Conservation (phyloP, 805 yeast species). For the Metschnikowia proteae region DNA sequence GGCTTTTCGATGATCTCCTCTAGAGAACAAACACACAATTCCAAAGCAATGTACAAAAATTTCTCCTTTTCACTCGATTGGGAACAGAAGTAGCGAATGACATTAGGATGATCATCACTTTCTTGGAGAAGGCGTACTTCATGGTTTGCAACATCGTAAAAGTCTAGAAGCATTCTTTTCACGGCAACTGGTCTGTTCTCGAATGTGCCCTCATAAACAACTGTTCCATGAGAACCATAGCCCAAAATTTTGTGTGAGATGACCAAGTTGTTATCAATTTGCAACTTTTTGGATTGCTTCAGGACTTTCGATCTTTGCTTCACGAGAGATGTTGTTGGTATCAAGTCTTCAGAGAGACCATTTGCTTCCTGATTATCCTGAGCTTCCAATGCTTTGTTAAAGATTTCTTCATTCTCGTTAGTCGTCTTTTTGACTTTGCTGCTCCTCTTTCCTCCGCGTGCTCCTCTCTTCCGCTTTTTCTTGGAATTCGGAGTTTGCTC, state of each 20-base stretch:
- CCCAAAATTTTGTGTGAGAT: constrained; percentile 80
- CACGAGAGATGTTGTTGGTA: constrained; percentile 26
- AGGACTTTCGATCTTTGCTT: constrained; percentile 18
- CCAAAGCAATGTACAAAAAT: constrained; percentile 89
- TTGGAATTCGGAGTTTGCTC: constrained; percentile 22
- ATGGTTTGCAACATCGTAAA: constrained; percentile 89
- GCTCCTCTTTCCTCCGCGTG: constrained; percentile 73
- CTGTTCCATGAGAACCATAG: constrained; percentile 95
- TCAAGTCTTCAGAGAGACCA: constrained; percentile 11
- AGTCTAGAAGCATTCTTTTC: constrained; percentile 87
- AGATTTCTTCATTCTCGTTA: constrained; percentile 32
- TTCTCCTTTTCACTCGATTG: constrained; percentile 69
- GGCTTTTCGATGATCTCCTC: constrained; percentile 70
- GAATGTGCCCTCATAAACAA: constrained; percentile 85
- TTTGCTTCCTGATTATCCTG: constrained; percentile 4
- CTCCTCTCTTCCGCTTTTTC: constrained; percentile 76
- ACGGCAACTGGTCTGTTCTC: constrained; percentile 95
- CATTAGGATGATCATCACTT: constrained; percentile 96
- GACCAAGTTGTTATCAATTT: constrained; percentile 48
- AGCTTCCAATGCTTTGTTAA: constrained; percentile 3
- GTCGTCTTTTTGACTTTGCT: constrained; percentile 24
- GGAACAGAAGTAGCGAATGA: constrained; percentile 89
- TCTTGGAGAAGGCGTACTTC: constrained; percentile 86
- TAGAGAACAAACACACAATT: constrained; percentile 81
- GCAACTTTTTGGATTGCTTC: constrained; percentile 27